Base-by-base conservation (phyloP, 2,329 filamentous ascomycete species). In the Pseudocercospora crystallina region DNA sequence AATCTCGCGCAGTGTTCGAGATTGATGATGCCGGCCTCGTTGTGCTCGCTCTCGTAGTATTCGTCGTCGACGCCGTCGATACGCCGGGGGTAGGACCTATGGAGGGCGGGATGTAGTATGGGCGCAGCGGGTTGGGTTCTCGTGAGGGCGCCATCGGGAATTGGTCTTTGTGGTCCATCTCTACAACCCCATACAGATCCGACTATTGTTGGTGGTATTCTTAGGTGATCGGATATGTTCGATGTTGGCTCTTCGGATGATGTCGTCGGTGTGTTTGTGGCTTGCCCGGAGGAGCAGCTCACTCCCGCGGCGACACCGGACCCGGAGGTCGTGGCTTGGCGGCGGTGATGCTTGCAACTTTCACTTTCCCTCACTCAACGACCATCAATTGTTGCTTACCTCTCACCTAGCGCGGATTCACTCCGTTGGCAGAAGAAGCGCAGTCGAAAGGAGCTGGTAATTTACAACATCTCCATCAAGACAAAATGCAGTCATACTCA, bases 61-160 rank as follows among this genome's bases (percentile, higher is more conserved):
- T 38, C 8, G 49, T 35, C 32, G 54, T 37, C 31, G 49, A 42
- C 12, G 54, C 39, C 26, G 49, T 39, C n/a, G 50, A 42, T 30
- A 81, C 73, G 30, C 83, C 83, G 20, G 13, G 35, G 11, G 45
- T 9, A 7, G 56, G 48, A 31, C 58, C 58, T 52, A 87, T 83
- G 2, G 84, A 83, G 2, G 85, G 84, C 38, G 85, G 85, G 54
- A 85, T 83, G 67, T 88, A 87, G 73, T 88, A 88, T 20, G 85
- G 85, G 57, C 85, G 78, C 49, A 87, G 73, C 53, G 85, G 85
- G 61, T 88, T 87, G 12, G 75, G 76, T 61, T 76, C 74, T 60
- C 73, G 68, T 48, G 72, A 75, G 47, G 73, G 68, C 41, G 72
- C 66, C 71, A 76, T 74, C 26, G 62, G 60, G 30, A 65, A 65